phyloP scores from a whole-genome alignment of 2,329 filamentous ascomycete genomes.

The Ophiostoma himal-ulmi region DNA sequence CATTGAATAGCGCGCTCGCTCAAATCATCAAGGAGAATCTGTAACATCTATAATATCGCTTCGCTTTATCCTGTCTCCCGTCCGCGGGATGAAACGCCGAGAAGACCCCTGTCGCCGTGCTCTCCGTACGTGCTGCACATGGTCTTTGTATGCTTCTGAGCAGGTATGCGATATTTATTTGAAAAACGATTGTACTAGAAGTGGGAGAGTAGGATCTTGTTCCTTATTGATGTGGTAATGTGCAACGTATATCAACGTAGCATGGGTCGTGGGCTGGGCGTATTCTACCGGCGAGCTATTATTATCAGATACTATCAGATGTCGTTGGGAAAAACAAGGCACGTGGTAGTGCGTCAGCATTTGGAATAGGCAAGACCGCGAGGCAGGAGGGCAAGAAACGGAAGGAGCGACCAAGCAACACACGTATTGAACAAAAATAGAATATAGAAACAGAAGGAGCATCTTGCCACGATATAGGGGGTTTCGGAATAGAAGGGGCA shows the following conservation, averaged over 20 bases:
- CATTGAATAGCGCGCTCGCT: not conserved
- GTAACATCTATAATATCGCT: not conserved
- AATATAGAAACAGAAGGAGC: not conserved
- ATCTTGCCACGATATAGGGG: not conserved
- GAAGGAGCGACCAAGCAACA: not conserved
- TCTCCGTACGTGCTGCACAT: not conserved
- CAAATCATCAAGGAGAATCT: not conserved
- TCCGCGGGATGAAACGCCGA: constrained; percentile 1
- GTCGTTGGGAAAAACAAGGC: not conserved
- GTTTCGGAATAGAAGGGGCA: not conserved
- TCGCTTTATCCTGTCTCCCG: constrained; percentile 1
- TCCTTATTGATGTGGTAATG: not conserved
- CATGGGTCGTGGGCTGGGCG: not conserved
- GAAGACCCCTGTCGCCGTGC: not conserved
- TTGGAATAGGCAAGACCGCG: not conserved
- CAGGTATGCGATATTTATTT: too few relatives aligned
- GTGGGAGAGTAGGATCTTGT: not conserved
- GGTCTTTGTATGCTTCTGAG: not conserved
- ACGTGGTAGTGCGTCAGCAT: constrained; percentile 4
- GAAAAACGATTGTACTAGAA: not conserved
- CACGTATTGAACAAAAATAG: not conserved
- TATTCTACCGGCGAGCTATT: not conserved
- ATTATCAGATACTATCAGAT: not conserved
- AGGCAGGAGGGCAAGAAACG: not conserved
- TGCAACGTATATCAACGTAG: not conserved